Percentiles rank a stretch among this genome's conserved stretches.
These are phyloP conservation scores for Clavispora carvajalis DNA, from an alignment of 805 yeast genomes.

Conservation along the genomic window DNA sequence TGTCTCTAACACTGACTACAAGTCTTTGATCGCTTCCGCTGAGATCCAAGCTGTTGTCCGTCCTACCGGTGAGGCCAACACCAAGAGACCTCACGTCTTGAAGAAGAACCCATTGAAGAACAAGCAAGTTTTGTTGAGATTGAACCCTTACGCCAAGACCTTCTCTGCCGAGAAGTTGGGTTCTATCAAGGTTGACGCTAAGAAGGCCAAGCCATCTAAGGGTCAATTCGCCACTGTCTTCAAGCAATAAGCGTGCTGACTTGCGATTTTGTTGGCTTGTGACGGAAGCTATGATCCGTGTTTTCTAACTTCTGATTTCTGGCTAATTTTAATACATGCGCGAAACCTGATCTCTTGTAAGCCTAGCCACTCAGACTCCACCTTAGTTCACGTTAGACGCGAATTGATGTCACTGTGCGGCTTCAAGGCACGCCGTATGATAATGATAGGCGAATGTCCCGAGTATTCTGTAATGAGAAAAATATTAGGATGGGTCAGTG, in stretches of 20 bases:
- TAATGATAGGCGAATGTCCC: too few relatives aligned
- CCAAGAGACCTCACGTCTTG: slow-evolving; percentile 97
- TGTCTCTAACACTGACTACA: slow-evolving; percentile 90
- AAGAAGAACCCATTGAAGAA: slow-evolving; percentile 90
- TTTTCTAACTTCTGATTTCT: not conserved
- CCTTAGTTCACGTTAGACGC: too few relatives aligned
- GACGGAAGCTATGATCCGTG: not conserved
- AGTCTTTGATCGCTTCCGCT: slow-evolving; percentile 97
- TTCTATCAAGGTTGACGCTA: slow-evolving; percentile 66
- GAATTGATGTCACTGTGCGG: too few relatives aligned
- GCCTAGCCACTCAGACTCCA: too few relatives aligned
- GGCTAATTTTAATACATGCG: slow-evolving; percentile 4
- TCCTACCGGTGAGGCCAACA: slow-evolving; percentile 91
- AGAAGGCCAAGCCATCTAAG: slow-evolving; percentile 62
- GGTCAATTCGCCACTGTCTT: slow-evolving; percentile 65
- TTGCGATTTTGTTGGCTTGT: not conserved
- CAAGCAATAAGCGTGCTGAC: slow-evolving; percentile 37
- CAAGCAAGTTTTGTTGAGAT: slow-evolving; percentile 96
- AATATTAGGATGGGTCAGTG: too few relatives aligned
- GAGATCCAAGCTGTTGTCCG: slow-evolving; percentile 97
- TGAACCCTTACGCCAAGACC: slow-evolving; percentile 99
- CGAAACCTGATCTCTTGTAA: not conserved
- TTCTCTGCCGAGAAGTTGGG: slow-evolving; percentile 89
- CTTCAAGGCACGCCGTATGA: too few relatives aligned
- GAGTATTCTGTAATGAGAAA: too few relatives aligned